Conservation (phyloP, 2,329 filamentous ascomycete species). For the Fusarium compactum region DNA sequence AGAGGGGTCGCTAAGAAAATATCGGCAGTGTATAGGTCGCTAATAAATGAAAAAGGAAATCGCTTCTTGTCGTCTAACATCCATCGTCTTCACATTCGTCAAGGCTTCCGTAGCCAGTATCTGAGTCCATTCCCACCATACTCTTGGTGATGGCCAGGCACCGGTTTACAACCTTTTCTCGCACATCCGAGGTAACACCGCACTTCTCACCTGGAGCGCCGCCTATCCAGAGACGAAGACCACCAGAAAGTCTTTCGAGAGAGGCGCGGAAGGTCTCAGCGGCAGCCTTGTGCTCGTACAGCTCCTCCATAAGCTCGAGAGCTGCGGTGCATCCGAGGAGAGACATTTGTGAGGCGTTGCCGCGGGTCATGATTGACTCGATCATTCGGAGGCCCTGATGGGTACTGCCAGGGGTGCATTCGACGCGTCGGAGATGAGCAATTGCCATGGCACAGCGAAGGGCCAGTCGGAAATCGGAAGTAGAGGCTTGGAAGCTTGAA, state of each 20-base stretch:
- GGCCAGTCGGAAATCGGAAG: slow-evolving; percentile 66
- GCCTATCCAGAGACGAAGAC: slow-evolving; percentile 71
- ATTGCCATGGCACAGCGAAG: slow-evolving; percentile 71
- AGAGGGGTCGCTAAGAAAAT: slow-evolving; percentile 23
- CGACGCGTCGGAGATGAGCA: slow-evolving; percentile 65
- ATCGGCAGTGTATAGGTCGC: slow-evolving; percentile 17
- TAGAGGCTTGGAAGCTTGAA: slow-evolving; percentile 56
- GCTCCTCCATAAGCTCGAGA: slow-evolving; percentile 68
- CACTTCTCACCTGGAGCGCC: slow-evolving; percentile 63
- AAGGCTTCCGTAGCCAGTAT: slow-evolving; percentile 71
- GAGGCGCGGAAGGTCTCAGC: slow-evolving; percentile 61
- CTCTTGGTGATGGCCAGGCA: slow-evolving; percentile 68
- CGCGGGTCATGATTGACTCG: slow-evolving; percentile 61
- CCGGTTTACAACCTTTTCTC: slow-evolving; percentile 65
- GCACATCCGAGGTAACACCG: slow-evolving; percentile 64
- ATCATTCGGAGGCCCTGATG: slow-evolving; percentile 62
- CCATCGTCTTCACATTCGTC: slow-evolving; percentile 60
- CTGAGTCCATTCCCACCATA: slow-evolving; percentile 69
- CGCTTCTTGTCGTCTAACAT: slow-evolving; percentile 38
- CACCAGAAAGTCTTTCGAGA: slow-evolving; percentile 69
- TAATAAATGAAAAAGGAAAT: not conserved
- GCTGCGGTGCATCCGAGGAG: slow-evolving; percentile 71
- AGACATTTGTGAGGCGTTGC: slow-evolving; percentile 59
- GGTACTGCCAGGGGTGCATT: slow-evolving; percentile 51
- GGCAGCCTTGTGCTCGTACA: slow-evolving; percentile 61